phyloP scores from a whole-genome alignment of 2,329 filamentous ascomycete species.

The Aureobasidium sp. region DNA sequence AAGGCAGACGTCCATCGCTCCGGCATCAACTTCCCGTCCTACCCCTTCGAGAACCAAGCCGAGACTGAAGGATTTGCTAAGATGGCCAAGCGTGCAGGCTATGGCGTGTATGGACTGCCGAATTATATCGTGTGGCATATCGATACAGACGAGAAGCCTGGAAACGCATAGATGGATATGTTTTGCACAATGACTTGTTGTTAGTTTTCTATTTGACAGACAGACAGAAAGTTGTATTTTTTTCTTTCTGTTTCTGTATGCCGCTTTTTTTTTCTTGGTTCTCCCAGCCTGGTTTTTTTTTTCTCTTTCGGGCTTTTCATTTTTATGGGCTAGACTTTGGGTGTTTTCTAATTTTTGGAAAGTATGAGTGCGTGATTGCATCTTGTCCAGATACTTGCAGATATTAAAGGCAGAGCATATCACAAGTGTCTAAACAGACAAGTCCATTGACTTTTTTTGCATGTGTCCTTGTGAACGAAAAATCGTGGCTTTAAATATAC shows the following conservation, averaged over 20 bases:
- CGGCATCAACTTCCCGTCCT: constrained; percentile 96
- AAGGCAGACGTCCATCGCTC: constrained; percentile 97
- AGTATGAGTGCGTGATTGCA: too few relatives aligned
- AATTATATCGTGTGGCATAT: constrained; percentile 99
- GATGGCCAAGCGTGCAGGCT: constrained; percentile 95
- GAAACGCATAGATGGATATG: constrained; percentile 48
- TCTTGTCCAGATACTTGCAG: too few relatives aligned
- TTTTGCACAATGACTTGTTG: background rate
- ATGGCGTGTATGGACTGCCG: constrained; percentile 81
- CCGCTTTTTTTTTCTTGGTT: background rate
- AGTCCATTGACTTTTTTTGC: too few relatives aligned
- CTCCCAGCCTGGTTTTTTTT: too few relatives aligned
- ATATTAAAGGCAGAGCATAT: too few relatives aligned
- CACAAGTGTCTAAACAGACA: too few relatives aligned
- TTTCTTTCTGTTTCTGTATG: background rate
- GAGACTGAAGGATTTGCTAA: constrained; percentile 98
- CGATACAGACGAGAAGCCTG: constrained; percentile 89
- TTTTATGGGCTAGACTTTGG: too few relatives aligned
- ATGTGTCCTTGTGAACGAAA: too few relatives aligned
- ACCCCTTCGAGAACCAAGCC: constrained; percentile 96
- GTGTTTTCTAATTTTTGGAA: too few relatives aligned
- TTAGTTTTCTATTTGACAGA: background rate
- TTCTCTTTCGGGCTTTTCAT: too few relatives aligned
- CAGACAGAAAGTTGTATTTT: background rate
- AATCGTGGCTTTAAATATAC: too few relatives aligned